phyloP scores from a whole-genome alignment of 1,284 basidiomycete genomes.

The Flammula alnicola region DNA sequence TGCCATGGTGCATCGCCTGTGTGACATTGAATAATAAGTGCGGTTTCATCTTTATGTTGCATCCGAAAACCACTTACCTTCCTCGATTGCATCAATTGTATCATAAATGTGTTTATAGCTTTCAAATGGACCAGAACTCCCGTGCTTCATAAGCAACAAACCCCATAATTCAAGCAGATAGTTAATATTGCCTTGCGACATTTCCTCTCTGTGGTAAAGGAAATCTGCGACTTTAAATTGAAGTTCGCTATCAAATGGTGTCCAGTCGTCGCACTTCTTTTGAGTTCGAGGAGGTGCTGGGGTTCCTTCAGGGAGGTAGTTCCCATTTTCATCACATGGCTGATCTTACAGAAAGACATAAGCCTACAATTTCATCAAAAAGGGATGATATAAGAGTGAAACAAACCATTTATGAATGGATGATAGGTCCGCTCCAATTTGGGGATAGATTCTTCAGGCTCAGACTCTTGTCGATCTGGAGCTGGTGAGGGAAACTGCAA shows the following conservation, averaged over 20 bases:
- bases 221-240: slow-evolving; percentile 11
- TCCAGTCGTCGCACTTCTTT: neutral
- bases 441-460: too few species aligned
- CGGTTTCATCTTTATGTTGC: neutral
- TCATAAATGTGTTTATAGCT: slow-evolving; percentile 8
- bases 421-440: too few species aligned
- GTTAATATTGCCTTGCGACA: slow-evolving; percentile 10
- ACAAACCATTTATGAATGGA: too few species aligned
- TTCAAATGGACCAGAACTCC: neutral
- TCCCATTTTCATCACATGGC: too few species aligned
- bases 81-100: slow-evolving; percentile 7
- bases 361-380: too few species aligned
- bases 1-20: slow-evolving; percentile 4
- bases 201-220: slow-evolving; percentile 9
- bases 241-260: slow-evolving; percentile 12
- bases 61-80: neutral
- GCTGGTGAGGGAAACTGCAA: too few species aligned
- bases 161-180: slow-evolving; percentile 11
- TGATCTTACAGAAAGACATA: too few species aligned
- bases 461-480: too few species aligned
- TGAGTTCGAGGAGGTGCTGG: slow-evolving; percentile 5
- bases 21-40: neutral
- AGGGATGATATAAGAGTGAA: too few species aligned
- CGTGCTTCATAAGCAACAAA: neutral
- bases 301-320: too few species aligned